Base-by-base conservation (phyloP, 1,284 basidiomycete species). In the Apiotrichum gracile region DNA sequence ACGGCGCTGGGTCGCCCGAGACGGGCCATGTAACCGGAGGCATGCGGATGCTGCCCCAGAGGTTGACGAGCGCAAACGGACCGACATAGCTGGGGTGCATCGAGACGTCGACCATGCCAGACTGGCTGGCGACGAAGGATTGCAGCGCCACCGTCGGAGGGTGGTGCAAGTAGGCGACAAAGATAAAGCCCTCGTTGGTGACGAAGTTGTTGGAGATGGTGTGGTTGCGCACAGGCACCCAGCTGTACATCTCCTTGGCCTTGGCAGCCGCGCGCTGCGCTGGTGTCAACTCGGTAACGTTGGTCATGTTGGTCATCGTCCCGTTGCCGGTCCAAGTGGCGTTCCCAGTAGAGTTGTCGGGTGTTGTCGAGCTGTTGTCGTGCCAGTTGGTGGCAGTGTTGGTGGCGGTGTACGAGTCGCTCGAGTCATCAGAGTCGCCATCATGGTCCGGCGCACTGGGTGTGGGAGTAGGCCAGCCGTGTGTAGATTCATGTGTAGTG, bases 31-130 rank as follows among this genome's bases (percentile, higher is more conserved):
- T 4, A 21, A 35, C 13, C 1, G 63, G 50, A 7, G 68, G 65
- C 2, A 72, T 46, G 5, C 64, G 54, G 24, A 69, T 57, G 24
- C 58, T 50, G 16, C 72, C 72, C 69, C 69, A 73, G 17, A 61
- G 35, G 40, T 66, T 67, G 40, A 60, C 60, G 25, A 70, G 51
- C 2, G 68, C 62, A 41, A 72, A 74, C 5, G 69, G 64, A 3
- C 74, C 74, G 38, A 74, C 61, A 47, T 63, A 76, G 42, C 69
- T 69, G 5, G 73, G 71, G 56, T 72, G 64, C 50, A 74, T 54
- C 1, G 61, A 42, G 7, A 73, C 54, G 38, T 60, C 57, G 44
- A 70, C 65, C 42, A 67, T 64, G 33, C 73, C 73, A 24, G 62
- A 61, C 19, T 62, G 57, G 8, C 68, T 68, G 5, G 52, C 51